Conservation (phyloP, 2,329 filamentous ascomycete species). For the Rosellinia necatrix region DNA sequence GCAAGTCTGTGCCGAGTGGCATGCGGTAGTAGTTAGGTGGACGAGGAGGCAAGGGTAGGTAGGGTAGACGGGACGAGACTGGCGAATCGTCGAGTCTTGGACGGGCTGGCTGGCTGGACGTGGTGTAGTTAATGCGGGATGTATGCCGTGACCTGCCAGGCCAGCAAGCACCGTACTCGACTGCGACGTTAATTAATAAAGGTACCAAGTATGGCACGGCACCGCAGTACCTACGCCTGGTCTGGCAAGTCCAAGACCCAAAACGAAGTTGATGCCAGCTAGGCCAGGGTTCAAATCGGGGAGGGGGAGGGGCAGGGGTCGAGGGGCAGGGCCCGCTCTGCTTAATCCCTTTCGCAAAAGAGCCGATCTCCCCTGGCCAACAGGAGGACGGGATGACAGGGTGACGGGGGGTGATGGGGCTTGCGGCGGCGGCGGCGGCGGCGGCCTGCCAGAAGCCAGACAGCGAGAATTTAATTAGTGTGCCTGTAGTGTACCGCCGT, state of each 20-base stretch:
- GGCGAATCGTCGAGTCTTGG: conserved; percentile 30
- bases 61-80: conserved; percentile 31
- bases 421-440: too few relatives aligned
- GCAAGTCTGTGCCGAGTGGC: conserved; percentile 30
- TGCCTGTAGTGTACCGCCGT: too few relatives aligned
- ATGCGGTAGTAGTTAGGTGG: not conserved
- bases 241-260: conserved; percentile 21
- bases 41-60: not conserved
- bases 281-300: conserved; percentile 31
- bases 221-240: conserved; percentile 31
- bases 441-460: too few relatives aligned
- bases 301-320: conserved; percentile 25
- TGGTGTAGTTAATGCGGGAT: conserved; percentile 32
- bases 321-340: conserved; percentile 30
- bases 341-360: conserved; percentile 5
- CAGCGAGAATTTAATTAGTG: too few relatives aligned
- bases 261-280: conserved; percentile 40
- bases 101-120: conserved; percentile 34
- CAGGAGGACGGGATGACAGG: too few relatives aligned
- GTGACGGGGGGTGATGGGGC: too few relatives aligned
- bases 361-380: not conserved
- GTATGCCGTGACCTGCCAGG: conserved; percentile 23
- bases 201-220: too few relatives aligned
- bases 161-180: conserved; percentile 16
- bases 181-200: conserved; percentile 34